phyloP scores from a whole-genome alignment of 805 yeast species.

The Starmerella bombicola region DNA sequence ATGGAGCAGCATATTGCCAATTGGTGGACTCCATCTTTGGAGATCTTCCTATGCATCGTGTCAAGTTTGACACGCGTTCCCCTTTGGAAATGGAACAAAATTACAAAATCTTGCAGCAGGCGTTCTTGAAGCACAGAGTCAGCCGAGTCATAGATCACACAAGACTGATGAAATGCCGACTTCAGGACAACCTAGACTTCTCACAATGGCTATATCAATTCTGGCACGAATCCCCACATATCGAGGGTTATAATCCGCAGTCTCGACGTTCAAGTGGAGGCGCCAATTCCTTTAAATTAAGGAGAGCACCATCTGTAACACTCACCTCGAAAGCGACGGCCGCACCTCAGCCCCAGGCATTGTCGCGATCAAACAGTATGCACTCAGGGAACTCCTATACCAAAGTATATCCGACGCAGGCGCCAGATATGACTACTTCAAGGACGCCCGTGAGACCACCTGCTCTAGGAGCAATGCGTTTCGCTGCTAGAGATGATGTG shows the following conservation, averaged over 20 bases:
- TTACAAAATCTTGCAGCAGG: slow-evolving; percentile 73
- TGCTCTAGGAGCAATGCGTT: too few relatives aligned
- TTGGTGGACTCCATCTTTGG: slow-evolving; percentile 72
- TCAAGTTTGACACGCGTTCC: slow-evolving; percentile 53
- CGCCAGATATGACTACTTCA: neutral
- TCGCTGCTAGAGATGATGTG: neutral
- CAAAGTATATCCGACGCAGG: neutral
- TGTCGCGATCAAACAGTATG: neutral
- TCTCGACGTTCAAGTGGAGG: slow-evolving; percentile 34
- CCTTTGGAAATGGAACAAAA: slow-evolving; percentile 72
- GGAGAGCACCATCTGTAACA: slow-evolving; percentile 1
- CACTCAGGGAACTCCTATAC: neutral
- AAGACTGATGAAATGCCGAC: slow-evolving; percentile 65
- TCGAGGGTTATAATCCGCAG: slow-evolving; percentile 57
- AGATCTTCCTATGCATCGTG: slow-evolving; percentile 70
- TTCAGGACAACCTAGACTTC: slow-evolving; percentile 90
- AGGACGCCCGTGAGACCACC: neutral
- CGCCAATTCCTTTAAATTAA: slow-evolving; percentile 3
- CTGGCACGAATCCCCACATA: slow-evolving; percentile 68
- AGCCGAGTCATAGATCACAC: slow-evolving; percentile 71
- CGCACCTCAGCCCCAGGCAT: neutral
- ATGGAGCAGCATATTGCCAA: slow-evolving; percentile 92
- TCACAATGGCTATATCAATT: slow-evolving; percentile 79
- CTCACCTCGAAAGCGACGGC: neutral
- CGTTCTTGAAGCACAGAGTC: slow-evolving; percentile 59